phyloP scores from a whole-genome alignment of 1,284 basidiomycete genomes.

The Fomitopsis betulina region DNA sequence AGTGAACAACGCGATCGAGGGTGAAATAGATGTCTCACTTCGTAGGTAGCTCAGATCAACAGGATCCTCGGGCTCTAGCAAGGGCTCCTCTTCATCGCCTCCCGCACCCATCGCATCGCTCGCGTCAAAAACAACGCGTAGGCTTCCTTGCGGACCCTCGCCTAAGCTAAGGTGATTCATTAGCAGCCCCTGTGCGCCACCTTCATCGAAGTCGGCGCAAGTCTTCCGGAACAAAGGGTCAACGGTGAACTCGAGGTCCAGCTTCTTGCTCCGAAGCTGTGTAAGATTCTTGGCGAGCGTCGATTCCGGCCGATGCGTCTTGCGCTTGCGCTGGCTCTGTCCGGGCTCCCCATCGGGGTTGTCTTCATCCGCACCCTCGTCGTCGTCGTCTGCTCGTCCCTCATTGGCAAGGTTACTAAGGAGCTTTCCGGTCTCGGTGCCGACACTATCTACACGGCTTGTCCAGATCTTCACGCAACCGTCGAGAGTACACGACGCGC shows the following conservation, averaged over 20 bases:
- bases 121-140: slow-evolving; percentile 95
- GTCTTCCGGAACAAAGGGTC: slow-evolving; percentile 98
- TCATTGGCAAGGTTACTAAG: slow-evolving; percentile 86
- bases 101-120: slow-evolving; percentile 85
- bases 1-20: slow-evolving; percentile 10
- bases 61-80: slow-evolving; percentile 58
- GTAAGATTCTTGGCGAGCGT: slow-evolving; percentile 83
- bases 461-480: slow-evolving; percentile 99
- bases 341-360: slow-evolving; percentile 56
- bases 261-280: slow-evolving; percentile 87
- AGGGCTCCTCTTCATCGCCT: slow-evolving; percentile 65
- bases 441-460: slow-evolving; percentile 94
- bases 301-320: slow-evolving; percentile 65
- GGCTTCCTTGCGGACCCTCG: slow-evolving; percentile 73
- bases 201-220: slow-evolving; percentile 97
- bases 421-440: slow-evolving; percentile 95
- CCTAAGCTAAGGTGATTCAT: slow-evolving; percentile 88
- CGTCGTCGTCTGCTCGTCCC: slow-evolving; percentile 53
- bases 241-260: slow-evolving; percentile 92
- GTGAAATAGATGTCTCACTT: slow-evolving; percentile 40
- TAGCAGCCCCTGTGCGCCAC: slow-evolving; percentile 89
- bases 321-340: slow-evolving; percentile 51
- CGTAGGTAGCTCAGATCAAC: slow-evolving; percentile 69
- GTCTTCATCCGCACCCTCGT: slow-evolving; percentile 51
- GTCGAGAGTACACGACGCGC: slow-evolving; percentile 95